A percentile compares a stretch with the other conserved stretches of the same genome.
These are phyloP conservation scores for Malassezia restricta DNA, from an alignment of 1,284 basidiomycete genomes.

Conservation along the genomic window DNA sequence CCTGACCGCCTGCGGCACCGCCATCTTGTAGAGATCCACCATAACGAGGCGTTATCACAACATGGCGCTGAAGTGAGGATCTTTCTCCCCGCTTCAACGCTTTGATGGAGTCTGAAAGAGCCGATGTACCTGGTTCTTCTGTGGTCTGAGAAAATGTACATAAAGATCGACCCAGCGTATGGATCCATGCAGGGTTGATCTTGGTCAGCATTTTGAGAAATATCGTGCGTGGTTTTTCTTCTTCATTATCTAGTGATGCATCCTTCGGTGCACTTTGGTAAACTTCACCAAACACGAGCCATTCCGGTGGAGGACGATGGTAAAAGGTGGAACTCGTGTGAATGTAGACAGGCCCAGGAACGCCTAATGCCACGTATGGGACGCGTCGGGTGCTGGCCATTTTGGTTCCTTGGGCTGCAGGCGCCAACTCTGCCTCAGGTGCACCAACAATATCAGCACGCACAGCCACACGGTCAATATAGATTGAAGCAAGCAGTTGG, in stretches of 20 bases:
- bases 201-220: constrained; percentile 38
- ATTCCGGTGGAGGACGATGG: constrained; percentile 63
- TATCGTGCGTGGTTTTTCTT: constrained; percentile 7
- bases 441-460: constrained; percentile 63
- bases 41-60: constrained; percentile 36
- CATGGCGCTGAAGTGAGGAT: constrained; percentile 15
- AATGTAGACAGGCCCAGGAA: constrained; percentile 70
- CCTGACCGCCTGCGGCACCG: constrained; percentile 26
- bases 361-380: constrained; percentile 69
- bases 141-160: constrained; percentile 77
- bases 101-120: constrained; percentile 10
- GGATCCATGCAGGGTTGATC: constrained; percentile 79
- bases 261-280: constrained; percentile 43
- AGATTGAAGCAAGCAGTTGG: constrained; percentile 76
- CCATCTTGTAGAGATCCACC: constrained; percentile 29
- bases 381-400: constrained; percentile 66
- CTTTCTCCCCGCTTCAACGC: constrained; percentile 16
- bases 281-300: constrained; percentile 66
- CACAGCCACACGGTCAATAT: constrained; percentile 89
- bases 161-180: constrained; percentile 62
- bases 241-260: constrained; percentile 4
- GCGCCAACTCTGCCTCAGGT: constrained; percentile 13
- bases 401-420: constrained; percentile 53
- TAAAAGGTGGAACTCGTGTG: constrained; percentile 77
- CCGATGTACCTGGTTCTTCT: constrained; percentile 11